Evolutionary conservation across 805 yeast genomes (phyloP).

Genomic region (Ogataea pini): DNA sequence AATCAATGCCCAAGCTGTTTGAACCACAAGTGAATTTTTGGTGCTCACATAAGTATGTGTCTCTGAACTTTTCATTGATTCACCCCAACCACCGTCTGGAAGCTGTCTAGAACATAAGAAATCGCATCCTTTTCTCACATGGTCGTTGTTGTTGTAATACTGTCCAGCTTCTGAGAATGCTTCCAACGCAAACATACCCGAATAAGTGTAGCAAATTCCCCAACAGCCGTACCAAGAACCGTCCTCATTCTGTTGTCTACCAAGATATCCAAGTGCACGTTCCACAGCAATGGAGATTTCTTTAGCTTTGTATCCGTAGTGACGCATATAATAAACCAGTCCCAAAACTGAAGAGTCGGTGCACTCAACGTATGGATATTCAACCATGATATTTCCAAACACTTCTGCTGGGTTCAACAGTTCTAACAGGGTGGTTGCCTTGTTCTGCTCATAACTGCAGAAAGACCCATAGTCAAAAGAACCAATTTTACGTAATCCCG

Average conservation of each 20-base stretch:
- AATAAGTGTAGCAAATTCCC: conserved; percentile 97
- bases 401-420: conserved; percentile 93
- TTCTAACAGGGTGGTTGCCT: conserved; percentile 78
- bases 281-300: conserved; percentile 72
- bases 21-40: conserved; percentile 68
- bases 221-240: conserved; percentile 99
- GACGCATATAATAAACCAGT: conserved; percentile 69
- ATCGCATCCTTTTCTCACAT: conserved; percentile 79
- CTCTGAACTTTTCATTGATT: conserved; percentile 88
- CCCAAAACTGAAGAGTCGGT: conserved; percentile 95
- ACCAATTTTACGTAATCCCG: conserved; percentile 39
- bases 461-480: conserved; percentile 86
- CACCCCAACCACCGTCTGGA: conserved; percentile 97
- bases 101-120: conserved; percentile 75
- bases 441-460: conserved; percentile 85
- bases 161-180: conserved; percentile 75
- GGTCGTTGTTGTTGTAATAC: conserved; percentile 58
- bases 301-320: conserved; percentile 61
- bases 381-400: conserved; percentile 97
- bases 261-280: conserved; percentile 73
- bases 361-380: conserved; percentile 97
- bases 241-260: conserved; percentile 64
- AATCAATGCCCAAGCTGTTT: conserved; percentile 90
- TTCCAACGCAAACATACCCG: conserved; percentile 97
- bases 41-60: conserved; percentile 68